Percentiles rank a stretch among this genome's conserved stretches.
phyloP scores from a whole-genome alignment of 2,329 filamentous ascomycete species.

The Rutstroemia sp. region DNA sequence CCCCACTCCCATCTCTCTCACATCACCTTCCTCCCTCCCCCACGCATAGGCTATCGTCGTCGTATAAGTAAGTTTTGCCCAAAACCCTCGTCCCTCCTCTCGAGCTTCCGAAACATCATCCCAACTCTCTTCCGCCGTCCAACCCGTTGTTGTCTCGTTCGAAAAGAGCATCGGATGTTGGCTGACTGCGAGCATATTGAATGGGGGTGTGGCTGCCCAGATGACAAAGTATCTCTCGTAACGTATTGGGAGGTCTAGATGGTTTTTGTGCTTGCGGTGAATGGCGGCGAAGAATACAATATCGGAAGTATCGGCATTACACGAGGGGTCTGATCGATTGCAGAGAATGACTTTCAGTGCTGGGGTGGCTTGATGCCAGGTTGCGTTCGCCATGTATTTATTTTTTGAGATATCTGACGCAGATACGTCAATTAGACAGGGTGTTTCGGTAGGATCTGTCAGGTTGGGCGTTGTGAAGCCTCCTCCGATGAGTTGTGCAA shows the following conservation, averaged over 20 bases:
- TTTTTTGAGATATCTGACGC: constrained; percentile 8
- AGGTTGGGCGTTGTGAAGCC: constrained; percentile 21
- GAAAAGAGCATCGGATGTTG: constrained; percentile 30
- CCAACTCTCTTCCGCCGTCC: constrained; percentile 31
- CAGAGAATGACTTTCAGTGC: constrained; percentile 33
- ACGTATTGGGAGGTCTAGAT: constrained; percentile 29
- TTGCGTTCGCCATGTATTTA: constrained; percentile 15
- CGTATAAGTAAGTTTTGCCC: constrained; percentile 34
- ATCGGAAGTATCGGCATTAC: constrained; percentile 18
- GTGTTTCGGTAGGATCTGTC: constrained; percentile 15
- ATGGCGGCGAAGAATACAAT: constrained; percentile 31
- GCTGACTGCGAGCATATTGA: constrained; percentile 31
- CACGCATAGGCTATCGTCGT: constrained; percentile 34
- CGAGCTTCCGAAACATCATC: constrained; percentile 21
- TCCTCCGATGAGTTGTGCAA: constrained; percentile 19
- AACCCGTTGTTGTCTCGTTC: constrained; percentile 32
- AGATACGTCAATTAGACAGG: constrained; percentile 17
- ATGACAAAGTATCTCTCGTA: constrained; percentile 34
- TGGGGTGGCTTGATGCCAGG: constrained; percentile 35
- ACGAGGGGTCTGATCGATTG: constrained; percentile 22
- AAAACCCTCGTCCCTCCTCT: constrained; percentile 14
- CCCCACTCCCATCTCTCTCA: constrained; percentile 30
- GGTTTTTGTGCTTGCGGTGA: constrained; percentile 33
- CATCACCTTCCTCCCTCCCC: constrained; percentile 27
- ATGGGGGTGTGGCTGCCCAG: constrained; percentile 31